phyloP scores from a whole-genome alignment of 2,329 filamentous ascomycete genomes.

The Fusarium pseudograminearum region DNA sequence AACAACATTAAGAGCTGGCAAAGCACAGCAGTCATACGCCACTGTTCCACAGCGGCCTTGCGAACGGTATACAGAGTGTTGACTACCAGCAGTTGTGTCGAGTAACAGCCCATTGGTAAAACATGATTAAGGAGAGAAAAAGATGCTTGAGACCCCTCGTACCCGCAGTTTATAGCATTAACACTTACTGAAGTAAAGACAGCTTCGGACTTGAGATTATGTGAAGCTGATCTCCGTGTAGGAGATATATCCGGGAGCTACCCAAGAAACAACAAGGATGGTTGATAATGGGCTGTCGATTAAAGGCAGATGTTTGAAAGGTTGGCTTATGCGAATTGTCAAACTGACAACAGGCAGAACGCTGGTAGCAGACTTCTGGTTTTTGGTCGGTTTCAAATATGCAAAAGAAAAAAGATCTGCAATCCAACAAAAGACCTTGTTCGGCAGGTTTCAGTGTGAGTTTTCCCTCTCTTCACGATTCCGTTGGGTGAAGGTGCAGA shows the following conservation, averaged over 20 bases:
- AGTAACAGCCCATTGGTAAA: constrained; percentile 2
- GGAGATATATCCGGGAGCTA: constrained; percentile 19
- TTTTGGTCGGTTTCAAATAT: background rate
- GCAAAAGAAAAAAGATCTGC: background rate
- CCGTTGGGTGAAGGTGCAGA: constrained; percentile 22
- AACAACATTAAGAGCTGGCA: constrained; percentile 14
- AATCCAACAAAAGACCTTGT: background rate
- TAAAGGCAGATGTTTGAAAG: constrained; percentile 12
- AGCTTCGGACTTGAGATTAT: constrained; percentile 2
- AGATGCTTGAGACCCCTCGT: constrained; percentile 15
- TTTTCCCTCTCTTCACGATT: constrained; percentile 2
- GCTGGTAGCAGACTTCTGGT: constrained; percentile 12
- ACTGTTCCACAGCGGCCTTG: constrained; percentile 6
- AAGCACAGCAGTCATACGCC: constrained; percentile 12
- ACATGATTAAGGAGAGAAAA: constrained; percentile 8
- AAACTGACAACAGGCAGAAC: constrained; percentile 5
- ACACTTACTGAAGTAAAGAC: constrained; percentile 28
- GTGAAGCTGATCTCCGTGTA: constrained; percentile 10
- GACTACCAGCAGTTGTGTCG: constrained; percentile 1
- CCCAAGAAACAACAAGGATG: constrained; percentile 13
- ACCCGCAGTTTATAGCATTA: constrained; percentile 5
- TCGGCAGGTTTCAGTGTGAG: constrained; percentile 8
- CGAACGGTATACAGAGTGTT: constrained; percentile 14
- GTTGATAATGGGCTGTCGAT: constrained; percentile 18
- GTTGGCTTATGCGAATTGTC: constrained; percentile 21